These are phyloP conservation scores for Podosphaera leucotricha DNA, from an alignment of 2,329 filamentous ascomycete genomes.

Conservation along the genomic window DNA sequence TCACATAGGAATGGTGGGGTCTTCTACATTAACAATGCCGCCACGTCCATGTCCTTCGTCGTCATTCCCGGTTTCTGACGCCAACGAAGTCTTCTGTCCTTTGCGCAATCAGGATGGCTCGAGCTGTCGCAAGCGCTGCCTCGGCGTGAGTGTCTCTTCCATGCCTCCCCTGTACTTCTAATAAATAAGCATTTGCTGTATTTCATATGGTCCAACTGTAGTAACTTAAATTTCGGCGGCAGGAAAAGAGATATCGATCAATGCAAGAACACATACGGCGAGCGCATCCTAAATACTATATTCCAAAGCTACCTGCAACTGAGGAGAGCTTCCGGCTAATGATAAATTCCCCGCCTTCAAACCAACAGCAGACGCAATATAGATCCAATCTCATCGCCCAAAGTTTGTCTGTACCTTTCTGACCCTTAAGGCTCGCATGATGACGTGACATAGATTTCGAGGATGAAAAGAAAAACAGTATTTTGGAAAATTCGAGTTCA, in stretches of 20 bases:
- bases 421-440: constrained; percentile 3
- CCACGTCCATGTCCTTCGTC: constrained; percentile 68
- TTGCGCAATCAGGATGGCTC: constrained; percentile 90
- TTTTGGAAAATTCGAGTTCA: constrained; percentile 39
- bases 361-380: constrained; percentile 12
- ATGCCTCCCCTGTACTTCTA: constrained; percentile 12
- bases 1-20: constrained; percentile 27
- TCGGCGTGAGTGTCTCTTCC: constrained; percentile 55
- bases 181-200: constrained; percentile 8
- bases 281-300: constrained; percentile 91
- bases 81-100: constrained; percentile 92
- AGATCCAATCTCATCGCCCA: constrained; percentile 12
- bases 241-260: constrained; percentile 91
- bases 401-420: constrained; percentile 7
- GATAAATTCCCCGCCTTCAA: constrained; percentile 66
- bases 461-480: constrained; percentile 41
- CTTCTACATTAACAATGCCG: constrained; percentile 42
- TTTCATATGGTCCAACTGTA: constrained; percentile 14
- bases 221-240: constrained; percentile 16
- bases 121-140: constrained; percentile 89
- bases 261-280: constrained; percentile 99
- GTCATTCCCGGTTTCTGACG: constrained; percentile 78
- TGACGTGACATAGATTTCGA: constrained; percentile 22
- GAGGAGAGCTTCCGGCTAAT: constrained; percentile 95
- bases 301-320: constrained; percentile 89